Percentiles rank a stretch among this genome's conserved stretches.
Evolutionary conservation across 495 filamentous ascomycete species (phyloP).

Genomic region (Penicillium simplicissimum): DNA sequence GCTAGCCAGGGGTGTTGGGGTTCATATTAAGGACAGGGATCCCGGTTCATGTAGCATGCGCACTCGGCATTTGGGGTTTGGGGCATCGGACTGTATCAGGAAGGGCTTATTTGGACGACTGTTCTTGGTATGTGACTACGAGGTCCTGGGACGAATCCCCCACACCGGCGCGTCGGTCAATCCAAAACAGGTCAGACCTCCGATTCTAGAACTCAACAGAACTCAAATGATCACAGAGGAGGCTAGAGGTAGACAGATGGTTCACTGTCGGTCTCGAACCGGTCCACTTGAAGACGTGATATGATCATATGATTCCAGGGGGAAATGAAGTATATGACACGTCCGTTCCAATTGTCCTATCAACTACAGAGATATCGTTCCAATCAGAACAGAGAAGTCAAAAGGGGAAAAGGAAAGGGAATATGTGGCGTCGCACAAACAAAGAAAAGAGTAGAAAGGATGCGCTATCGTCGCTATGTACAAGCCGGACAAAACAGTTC

Average conservation of each 20-base stretch:
- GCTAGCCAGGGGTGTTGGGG: not conserved
- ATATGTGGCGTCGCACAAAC: slow-evolving; percentile 14
- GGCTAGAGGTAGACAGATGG: not conserved
- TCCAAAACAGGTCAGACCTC: not conserved
- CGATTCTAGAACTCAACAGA: not conserved
- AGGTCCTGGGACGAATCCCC: not conserved
- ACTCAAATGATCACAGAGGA: not conserved
- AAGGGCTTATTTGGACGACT: slow-evolving; percentile 1
- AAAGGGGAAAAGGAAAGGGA: slow-evolving; percentile 4
- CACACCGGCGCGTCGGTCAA: not conserved
- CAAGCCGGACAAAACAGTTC: slow-evolving; percentile 45
- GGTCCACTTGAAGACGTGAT: not conserved
- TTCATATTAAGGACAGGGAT: not conserved
- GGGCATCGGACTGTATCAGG: slow-evolving; percentile 7
- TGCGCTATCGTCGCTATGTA: slow-evolving; percentile 29
- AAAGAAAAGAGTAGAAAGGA: slow-evolving; percentile 19
- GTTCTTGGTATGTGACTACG: not conserved
- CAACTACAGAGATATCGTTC: slow-evolving; percentile 3
- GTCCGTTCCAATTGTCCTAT: slow-evolving; percentile 6
- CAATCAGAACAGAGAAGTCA: slow-evolving; percentile 7
- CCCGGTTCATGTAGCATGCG: slow-evolving; percentile 1
- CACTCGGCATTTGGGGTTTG: not conserved
- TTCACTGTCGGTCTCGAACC: not conserved
- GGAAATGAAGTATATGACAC: slow-evolving; percentile 14
- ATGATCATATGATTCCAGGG: not conserved